phyloP scores from a whole-genome alignment of 495 filamentous ascomycete genomes.

The Hypoxylon crocopeplum region DNA sequence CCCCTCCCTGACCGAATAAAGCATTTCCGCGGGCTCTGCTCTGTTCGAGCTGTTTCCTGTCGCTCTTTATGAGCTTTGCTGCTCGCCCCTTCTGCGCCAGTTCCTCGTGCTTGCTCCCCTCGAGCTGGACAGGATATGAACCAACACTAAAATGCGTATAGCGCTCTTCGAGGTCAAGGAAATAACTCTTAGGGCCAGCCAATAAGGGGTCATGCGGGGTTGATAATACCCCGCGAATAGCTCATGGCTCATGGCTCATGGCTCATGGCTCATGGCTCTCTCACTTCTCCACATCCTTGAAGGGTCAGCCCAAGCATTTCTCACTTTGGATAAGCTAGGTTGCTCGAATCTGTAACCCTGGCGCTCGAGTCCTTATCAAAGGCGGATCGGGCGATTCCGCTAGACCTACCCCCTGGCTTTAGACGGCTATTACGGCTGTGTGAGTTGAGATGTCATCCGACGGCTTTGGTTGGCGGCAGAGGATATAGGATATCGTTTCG shows the following conservation, averaged over 20 bases:
- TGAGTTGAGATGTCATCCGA: background rate
- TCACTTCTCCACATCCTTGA: slow-evolving; percentile 17
- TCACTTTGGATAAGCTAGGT: slow-evolving; percentile 30
- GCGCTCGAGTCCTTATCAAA: slow-evolving; percentile 24
- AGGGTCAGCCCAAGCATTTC: slow-evolving; percentile 24
- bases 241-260: slow-evolving; percentile 10
- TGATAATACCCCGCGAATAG: slow-evolving; percentile 34
- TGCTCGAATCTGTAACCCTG: slow-evolving; percentile 24
- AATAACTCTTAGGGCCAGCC: slow-evolving; percentile 22
- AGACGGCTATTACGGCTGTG: slow-evolving; percentile 26
- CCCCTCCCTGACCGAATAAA: slow-evolving; percentile 20
- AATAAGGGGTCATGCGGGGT: slow-evolving; percentile 35
- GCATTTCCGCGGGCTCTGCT: slow-evolving; percentile 27
- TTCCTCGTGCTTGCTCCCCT: background rate
- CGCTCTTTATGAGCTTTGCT: slow-evolving; percentile 2
- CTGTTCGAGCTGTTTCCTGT: slow-evolving; percentile 2
- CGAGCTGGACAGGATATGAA: background rate
- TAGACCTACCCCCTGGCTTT: slow-evolving; percentile 8
- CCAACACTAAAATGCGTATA: slow-evolving; percentile 9
- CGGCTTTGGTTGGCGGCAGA: slow-evolving; percentile 6
- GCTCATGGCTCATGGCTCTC: slow-evolving; percentile 7
- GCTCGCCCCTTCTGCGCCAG: background rate
- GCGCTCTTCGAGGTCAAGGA: background rate
- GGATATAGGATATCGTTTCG: background rate
- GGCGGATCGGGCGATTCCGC: slow-evolving; percentile 30